phyloP scores from a whole-genome alignment of 163 green algal genomes.

The Chlamydomonas reinhardtii region DNA sequence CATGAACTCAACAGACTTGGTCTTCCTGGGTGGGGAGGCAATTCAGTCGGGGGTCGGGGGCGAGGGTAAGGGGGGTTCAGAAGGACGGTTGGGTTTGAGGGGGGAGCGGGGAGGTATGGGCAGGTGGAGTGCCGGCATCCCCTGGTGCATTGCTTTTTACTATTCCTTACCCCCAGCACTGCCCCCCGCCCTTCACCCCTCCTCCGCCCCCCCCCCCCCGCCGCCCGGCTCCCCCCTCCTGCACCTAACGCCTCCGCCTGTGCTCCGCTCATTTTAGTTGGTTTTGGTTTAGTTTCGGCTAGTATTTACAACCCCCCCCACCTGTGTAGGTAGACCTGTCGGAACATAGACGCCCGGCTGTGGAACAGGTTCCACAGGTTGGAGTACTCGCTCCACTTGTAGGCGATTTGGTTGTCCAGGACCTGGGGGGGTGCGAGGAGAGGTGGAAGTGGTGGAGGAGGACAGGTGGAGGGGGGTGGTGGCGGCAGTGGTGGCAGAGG shows the following conservation, averaged over 20 bases:
- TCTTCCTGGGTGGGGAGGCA: constrained; percentile 37
- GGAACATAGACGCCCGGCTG: constrained; percentile 29
- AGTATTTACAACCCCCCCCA: neutral
- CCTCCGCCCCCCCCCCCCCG: too few species aligned
- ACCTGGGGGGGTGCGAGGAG: neutral
- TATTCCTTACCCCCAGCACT: too few species aligned
- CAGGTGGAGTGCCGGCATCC: too few species aligned
- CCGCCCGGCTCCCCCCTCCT: neutral
- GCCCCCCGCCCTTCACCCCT: too few species aligned
- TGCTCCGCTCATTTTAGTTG: too few species aligned
- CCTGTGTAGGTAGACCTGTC: constrained; percentile 42
- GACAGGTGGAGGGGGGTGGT: too few species aligned
- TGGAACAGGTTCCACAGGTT: constrained; percentile 44
- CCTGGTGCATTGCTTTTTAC: too few species aligned
- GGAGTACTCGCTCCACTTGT: constrained; percentile 46
- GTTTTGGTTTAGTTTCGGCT: too few species aligned
- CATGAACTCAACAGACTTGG: constrained; percentile 55
- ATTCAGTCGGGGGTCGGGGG: neutral
- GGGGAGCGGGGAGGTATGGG: too few species aligned
- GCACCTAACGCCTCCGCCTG: neutral
- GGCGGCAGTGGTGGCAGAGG: neutral
- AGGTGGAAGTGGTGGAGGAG: neutral
- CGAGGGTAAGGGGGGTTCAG: neutral
- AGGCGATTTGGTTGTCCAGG: constrained; percentile 34
- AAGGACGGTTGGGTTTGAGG: neutral